Evolutionary conservation across 2,329 filamentous ascomycete species (phyloP), one percentile per base, ranked within the genome.

Genomic region (Fusarium algeriense): DNA sequence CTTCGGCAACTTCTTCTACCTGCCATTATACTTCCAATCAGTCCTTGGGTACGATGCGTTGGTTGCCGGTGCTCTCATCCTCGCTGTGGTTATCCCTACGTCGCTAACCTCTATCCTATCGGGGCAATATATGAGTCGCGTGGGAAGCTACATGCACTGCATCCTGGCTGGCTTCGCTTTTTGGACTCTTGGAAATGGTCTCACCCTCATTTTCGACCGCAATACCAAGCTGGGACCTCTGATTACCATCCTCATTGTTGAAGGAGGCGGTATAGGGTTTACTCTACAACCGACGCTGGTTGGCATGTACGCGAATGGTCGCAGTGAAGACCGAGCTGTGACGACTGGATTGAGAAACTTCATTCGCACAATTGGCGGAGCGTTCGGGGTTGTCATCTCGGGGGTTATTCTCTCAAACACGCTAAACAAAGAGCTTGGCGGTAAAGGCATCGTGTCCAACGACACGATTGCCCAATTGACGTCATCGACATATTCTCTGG

Each of bases 111-210:
- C 61, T 0, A 41, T 64, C 2, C 28, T 37, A 0, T 64, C 61
- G 1, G 61, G 48, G 12, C 61, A 64, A n/a, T 64, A 64, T 20
- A 64, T 64, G 35, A 64, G 61, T 26, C 48, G 48, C 7, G 23
- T 44, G 0, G n/a, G 52, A 2, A 43, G 59, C 7, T 64, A 64
- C 0, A 53, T 53, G 15, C 41, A 64, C n/a, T 53, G 52, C 1
- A 64, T 64, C 2, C 2, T 57, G 1, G 30, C 9, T 15, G 61
- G 61, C 0, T 64, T 64, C 9, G 30, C 59, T 4, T n/a, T 64
- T 1, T 65, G 60, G 62, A 65, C 62, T 0, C 44, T 65, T 23
- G 57, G 57, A 6, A 55, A 44, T 28, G 48, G 48, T 1, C 57
- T 60, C 5, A 60, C 48, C 2, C 37, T 60, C 10, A 5, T 23